These are phyloP conservation scores for Cupressus sempervirens DNA, from an alignment of 75 land plant genomes.

Conservation along the genomic window DNA sequence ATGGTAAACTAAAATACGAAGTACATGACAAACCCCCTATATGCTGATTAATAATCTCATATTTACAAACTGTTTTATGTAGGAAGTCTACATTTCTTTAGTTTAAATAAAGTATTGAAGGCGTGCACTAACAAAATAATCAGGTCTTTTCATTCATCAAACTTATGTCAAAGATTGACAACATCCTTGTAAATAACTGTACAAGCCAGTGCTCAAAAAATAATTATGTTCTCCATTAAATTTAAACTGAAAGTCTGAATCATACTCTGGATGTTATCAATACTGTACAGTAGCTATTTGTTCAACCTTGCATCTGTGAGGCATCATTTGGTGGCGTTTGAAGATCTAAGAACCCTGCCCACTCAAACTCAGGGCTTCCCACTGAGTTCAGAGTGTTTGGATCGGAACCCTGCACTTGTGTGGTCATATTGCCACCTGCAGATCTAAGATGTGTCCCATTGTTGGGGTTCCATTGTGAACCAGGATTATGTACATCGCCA, in stretches of 20 bases:
- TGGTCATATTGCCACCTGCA: slow-evolving; percentile 5
- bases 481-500: neutral
- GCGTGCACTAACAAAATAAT: neutral
- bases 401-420: slow-evolving; percentile 9
- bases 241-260: neutral
- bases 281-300: neutral
- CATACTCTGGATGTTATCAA: neutral
- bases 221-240: neutral
- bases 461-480: slow-evolving; percentile 4
- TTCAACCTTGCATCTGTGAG: slow-evolving; percentile 6
- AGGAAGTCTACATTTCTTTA: neutral
- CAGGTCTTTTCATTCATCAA: neutral
- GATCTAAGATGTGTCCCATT: slow-evolving; percentile 9
- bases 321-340: neutral
- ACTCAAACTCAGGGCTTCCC: neutral
- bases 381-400: neutral
- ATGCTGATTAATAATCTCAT: neutral
- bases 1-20: neutral
- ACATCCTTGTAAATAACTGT: neutral
- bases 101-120: neutral
- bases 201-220: neutral
- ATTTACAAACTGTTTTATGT: neutral
- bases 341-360: neutral
- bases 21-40: neutral
- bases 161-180: neutral